phyloP scores from a whole-genome alignment of 768 basidiomycete genomes.

The Tricholoma saponaceum region DNA sequence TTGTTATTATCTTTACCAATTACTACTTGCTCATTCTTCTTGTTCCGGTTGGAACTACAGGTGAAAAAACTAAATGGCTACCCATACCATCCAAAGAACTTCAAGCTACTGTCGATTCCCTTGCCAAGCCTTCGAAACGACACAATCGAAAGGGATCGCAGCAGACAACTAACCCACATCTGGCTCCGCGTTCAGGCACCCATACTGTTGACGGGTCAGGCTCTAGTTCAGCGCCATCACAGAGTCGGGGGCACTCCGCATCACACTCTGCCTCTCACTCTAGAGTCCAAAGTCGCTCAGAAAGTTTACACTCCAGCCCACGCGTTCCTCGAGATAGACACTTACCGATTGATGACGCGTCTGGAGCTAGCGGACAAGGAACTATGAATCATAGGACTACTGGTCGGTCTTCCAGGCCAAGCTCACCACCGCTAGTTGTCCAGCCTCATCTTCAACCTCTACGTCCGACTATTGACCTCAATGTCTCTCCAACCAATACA shows the following conservation, averaged over 20 bases:
- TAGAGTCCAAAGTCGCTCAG: slow-evolving; percentile 38
- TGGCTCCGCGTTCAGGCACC: slow-evolving; percentile 4
- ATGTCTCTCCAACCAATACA: background rate
- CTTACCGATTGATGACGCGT: slow-evolving; percentile 34
- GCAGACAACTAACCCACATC: slow-evolving; percentile 2
- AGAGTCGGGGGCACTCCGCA: slow-evolving; percentile 17
- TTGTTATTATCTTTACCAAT: slow-evolving; percentile 1
- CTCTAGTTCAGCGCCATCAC: slow-evolving; percentile 10
- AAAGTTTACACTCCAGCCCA: slow-evolving; percentile 50
- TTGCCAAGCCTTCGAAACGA: slow-evolving; percentile 11
- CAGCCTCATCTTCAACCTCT: slow-evolving; percentile 16
- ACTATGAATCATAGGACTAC: background rate
- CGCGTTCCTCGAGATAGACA: slow-evolving; percentile 35
- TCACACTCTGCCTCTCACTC: slow-evolving; percentile 35
- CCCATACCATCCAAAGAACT: slow-evolving; percentile 54
- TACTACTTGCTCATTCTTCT: background rate
- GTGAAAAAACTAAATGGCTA: slow-evolving; percentile 60
- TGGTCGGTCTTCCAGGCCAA: slow-evolving; percentile 1
- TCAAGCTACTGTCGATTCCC: slow-evolving; percentile 47
- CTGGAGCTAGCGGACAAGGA: background rate
- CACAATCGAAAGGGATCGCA: slow-evolving; percentile 22
- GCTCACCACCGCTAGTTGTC: slow-evolving; percentile 7
- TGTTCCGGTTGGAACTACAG: slow-evolving; percentile 18
- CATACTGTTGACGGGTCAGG: slow-evolving; percentile 1
- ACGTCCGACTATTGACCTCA: slow-evolving; percentile 5